Conservation (phyloP, 1,139 yeast genomes). For the Zygosaccharomyces sapae region DNA sequence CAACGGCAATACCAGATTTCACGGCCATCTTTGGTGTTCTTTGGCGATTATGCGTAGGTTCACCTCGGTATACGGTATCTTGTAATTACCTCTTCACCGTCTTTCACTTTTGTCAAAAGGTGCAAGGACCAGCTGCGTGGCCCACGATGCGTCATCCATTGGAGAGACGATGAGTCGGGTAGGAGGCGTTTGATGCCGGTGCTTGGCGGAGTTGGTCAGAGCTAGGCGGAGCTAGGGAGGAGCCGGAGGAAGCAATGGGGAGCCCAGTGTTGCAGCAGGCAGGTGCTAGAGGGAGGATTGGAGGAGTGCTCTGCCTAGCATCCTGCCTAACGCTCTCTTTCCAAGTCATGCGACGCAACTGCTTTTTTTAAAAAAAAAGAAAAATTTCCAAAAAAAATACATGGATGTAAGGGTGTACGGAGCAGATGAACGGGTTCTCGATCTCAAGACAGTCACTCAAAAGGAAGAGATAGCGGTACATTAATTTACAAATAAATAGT, state of each 20-base stretch:
- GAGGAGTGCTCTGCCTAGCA: background rate
- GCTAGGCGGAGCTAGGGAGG: background rate
- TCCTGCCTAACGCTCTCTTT: background rate
- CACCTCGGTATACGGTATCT: background rate
- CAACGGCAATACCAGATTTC: conserved; percentile 72
- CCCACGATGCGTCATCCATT: background rate
- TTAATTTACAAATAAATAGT: no score
- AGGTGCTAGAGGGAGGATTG: background rate
- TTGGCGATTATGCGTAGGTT: background rate
- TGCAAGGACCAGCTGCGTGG: background rate
- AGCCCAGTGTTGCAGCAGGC: background rate
- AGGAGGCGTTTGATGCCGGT: background rate
- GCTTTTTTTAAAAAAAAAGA: background rate
- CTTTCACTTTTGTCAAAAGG: background rate
- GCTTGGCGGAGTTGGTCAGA: background rate
- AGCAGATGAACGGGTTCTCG: background rate
- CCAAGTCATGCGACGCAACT: background rate
- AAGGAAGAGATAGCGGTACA: background rate
- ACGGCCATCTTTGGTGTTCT: conserved; percentile 29
- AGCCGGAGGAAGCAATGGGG: background rate
- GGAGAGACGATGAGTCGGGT: background rate
- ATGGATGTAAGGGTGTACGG: conserved; percentile 3
- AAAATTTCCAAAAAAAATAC: background rate
- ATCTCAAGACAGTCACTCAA: conserved; percentile 6
- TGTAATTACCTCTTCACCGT: background rate